Evolutionary conservation across 1,284 basidiomycete species (phyloP), one percentile per base, ranked within the genome.

Genomic region (Vanrija pseudolonga): DNA sequence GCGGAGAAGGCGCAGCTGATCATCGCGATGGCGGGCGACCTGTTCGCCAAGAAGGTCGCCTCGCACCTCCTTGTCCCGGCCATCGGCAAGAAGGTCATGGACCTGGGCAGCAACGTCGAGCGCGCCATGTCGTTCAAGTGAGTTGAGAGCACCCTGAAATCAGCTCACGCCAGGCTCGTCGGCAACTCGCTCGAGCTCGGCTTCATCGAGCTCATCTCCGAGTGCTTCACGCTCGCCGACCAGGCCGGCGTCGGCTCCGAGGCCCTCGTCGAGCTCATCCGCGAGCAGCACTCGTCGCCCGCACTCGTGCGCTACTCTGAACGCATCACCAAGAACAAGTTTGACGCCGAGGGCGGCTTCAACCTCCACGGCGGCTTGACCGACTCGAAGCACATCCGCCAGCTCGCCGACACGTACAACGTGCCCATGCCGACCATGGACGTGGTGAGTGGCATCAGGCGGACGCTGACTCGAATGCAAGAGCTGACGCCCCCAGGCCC

Each of bases 361-460:
- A 80, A 85, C n/a, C 83, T 94, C 51, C 85, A 87, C 38, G 89
- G 89, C 17, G 92, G 90, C n/a, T 84, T 94, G 66, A 90, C 90
- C 66, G 90, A 94, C 68, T 83, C 85, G 0, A 71, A 80, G 45
- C 77, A 81, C 63, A 79, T 81, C 40, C 71, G 76, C 44, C 67
- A 72, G 56, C 66, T 81, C 8, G 80, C 79, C 6, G 77, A 78
- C 9, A 81, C 85, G 50, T 78, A 84, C 63, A 85, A 90, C 62
- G 83, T 86, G 12, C 90, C 89, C 0, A 85, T 92, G 84, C 90
- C 90, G 11, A 80, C 81, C 18, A 80, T 92, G 60, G 88, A 93
- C 67, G 79, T 84, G 45, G 86, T 85, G 42, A 24, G 49, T 39
- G 1, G 38, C 15, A 12, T 8, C 0, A 37, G 19, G 12, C 20